Conservation (phyloP, 371 early-diverging fungal genomes). For the Apophysomyces ossiformis region DNA sequence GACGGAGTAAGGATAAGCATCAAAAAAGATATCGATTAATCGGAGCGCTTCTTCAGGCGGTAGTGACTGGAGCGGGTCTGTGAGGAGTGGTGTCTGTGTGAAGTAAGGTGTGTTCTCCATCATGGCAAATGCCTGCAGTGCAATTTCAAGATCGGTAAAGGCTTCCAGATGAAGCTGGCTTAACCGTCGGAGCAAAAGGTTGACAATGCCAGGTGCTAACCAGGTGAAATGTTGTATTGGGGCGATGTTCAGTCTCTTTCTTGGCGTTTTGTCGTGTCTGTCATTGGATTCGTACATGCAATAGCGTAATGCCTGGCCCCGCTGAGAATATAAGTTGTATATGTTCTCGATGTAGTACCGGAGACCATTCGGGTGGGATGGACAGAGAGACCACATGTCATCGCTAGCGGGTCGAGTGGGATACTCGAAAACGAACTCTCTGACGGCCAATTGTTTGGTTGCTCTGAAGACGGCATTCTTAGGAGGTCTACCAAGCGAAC, state of each 20-base stretch:
- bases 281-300: background rate
- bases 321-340: conserved; percentile 7
- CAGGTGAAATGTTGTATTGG: conserved; percentile 22
- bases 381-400: background rate
- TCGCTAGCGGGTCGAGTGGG: background rate
- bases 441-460: conserved; percentile 18
- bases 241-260: background rate
- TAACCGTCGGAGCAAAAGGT: conserved; percentile 12
- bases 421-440: conserved; percentile 43
- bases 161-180: background rate
- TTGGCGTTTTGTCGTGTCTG: background rate
- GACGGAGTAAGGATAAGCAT: conserved; percentile 32
- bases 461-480: conserved; percentile 45
- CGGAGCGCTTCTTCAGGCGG: conserved; percentile 36
- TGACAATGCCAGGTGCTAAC: conserved; percentile 23
- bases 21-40: conserved; percentile 37
- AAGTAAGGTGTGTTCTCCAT: background rate
- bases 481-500: conserved; percentile 43
- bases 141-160: background rate
- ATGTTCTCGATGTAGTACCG: conserved; percentile 15
- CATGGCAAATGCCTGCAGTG: background rate
- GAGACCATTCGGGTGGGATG: conserved; percentile 1
- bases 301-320: background rate
- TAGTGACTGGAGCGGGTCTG: conserved; percentile 34
- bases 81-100: background rate